Base-by-base conservation (phyloP, 164 flowering plant genomes). In the Warburgia ugandensis region DNA sequence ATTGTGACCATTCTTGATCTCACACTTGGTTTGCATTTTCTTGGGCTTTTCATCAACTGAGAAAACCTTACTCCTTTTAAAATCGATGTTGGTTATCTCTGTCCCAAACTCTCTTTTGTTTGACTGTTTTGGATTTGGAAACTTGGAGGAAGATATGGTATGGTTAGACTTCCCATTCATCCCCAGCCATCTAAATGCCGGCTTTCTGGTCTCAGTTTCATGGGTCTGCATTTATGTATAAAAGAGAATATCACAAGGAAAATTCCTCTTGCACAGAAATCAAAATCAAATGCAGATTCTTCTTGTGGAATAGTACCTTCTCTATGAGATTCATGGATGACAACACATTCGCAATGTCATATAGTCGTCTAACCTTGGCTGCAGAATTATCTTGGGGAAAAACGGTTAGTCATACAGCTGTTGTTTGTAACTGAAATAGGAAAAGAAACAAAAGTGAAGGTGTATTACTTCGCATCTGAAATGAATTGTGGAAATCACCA, bases 271-370 rank as follows among this genome's bases (percentile, higher is more conserved):
- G n/a, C 5, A 46, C 31, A 27, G 32, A 48, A 4, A 19, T 21
- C 19, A 30, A 48, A 30, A 48, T n/a, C 42, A 39, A 16, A 19
- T n/a, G 43, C 5, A 38, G 1, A 38, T 45, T 8, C 31, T 12
- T 3, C 3, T 42, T 10, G 3, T 3, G 35, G 4, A 14, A 4
- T 36, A 50, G 69, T 69, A 94, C 97, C 97, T 94, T 89, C 70
- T 83, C 84, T 44, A 94, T 89, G 22, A 86, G 90, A 56, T 73
- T 74, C 87, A 94, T 69, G n/a, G 99, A 89, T 29, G 97, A 83
- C 62, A 94, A 53, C 11, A 94, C 99, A 68, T 94, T 94, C 14
- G 97, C 96, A 68, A 94, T 94, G 62, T 89, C 97, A 59, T 89
- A 94, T 20, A 94, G 51, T 48, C 97, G 70, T 55, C 97, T 76